Percentiles rank a stretch among this genome's conserved stretches.
Evolutionary conservation across 2,329 filamentous ascomycete species (phyloP).

Genomic region (Alternaria ethzedia): DNA sequence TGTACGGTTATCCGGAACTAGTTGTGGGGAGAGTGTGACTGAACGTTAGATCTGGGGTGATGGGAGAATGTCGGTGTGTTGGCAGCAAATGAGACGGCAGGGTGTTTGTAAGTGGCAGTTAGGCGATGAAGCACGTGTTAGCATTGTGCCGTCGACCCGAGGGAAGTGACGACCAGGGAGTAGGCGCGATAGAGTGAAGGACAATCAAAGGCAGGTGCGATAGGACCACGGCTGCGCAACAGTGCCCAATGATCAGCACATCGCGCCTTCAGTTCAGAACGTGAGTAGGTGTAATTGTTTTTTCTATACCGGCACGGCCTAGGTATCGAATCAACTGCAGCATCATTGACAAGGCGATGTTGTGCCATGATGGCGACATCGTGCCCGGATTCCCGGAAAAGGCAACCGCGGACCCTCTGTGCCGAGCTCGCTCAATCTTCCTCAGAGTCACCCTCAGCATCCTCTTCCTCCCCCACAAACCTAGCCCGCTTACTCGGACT

Average conservation of each 20-base stretch:
- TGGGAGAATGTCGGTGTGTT: neutral
- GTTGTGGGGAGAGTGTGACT: neutral
- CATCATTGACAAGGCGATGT: fast-evolving
- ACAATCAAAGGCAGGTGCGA: neutral
- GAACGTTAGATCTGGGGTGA: neutral
- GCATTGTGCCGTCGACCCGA: neutral
- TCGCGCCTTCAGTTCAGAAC: neutral
- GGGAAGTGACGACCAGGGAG: neutral
- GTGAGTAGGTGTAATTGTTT: neutral
- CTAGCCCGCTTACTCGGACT: neutral
- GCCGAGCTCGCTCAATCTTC: conserved; percentile 2
- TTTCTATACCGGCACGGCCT: neutral
- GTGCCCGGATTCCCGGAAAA: neutral
- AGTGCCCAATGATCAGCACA: neutral
- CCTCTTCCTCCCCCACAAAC: neutral
- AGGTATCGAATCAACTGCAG: neutral
- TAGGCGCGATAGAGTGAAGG: neutral
- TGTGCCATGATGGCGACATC: neutral
- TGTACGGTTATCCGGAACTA: neutral
- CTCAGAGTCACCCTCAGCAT: conserved; percentile 16
- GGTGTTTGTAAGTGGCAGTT: neutral
- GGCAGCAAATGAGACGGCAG: neutral
- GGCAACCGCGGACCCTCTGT: neutral
- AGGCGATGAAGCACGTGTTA: neutral
- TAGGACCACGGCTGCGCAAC: neutral